Conservation (phyloP, 2,329 filamentous ascomycete genomes). For the Talaromyces sp. region DNA sequence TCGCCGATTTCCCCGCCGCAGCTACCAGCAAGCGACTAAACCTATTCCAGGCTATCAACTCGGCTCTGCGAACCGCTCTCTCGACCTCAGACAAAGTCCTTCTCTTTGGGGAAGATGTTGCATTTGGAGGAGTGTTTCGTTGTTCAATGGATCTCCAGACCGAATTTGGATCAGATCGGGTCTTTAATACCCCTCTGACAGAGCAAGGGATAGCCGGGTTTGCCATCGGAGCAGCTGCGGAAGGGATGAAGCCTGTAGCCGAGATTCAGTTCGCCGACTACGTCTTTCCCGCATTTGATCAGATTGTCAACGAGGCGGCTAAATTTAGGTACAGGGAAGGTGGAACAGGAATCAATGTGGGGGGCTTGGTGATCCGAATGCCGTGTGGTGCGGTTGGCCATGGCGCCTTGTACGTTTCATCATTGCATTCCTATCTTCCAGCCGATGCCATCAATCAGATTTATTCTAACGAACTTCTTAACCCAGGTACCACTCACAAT, state of each 20-base stretch:
- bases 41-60: constrained; percentile 90
- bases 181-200: constrained; percentile 94
- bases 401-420: constrained; percentile 64
- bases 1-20: constrained; percentile 72
- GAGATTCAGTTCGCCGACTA: constrained; percentile 98
- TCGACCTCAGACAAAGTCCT: constrained; percentile 82
- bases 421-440: too few species aligned
- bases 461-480: too few species aligned
- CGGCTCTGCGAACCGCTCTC: constrained; percentile 80
- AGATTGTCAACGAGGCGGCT: constrained; percentile 90
- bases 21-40: constrained; percentile 83
- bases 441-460: too few species aligned
- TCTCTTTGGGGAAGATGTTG: constrained; percentile 94
- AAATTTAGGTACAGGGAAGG: constrained; percentile 81
- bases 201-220: constrained; percentile 96
- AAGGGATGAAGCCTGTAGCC: constrained; percentile 89
- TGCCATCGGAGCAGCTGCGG: constrained; percentile 83
- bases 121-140: constrained; percentile 94
- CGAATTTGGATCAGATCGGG: constrained; percentile 81
- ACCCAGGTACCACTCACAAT: constrained; percentile 76
- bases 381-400: constrained; percentile 88
- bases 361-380: constrained; percentile 86
- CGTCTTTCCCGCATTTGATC: constrained; percentile 88
- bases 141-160: constrained; percentile 90
- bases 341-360: constrained; percentile 66